A percentile compares a stretch with the other conserved stretches of the same genome.
Conservation (phyloP, 31 red algal species). For the Odonthalia washingtoniensis region DNA sequence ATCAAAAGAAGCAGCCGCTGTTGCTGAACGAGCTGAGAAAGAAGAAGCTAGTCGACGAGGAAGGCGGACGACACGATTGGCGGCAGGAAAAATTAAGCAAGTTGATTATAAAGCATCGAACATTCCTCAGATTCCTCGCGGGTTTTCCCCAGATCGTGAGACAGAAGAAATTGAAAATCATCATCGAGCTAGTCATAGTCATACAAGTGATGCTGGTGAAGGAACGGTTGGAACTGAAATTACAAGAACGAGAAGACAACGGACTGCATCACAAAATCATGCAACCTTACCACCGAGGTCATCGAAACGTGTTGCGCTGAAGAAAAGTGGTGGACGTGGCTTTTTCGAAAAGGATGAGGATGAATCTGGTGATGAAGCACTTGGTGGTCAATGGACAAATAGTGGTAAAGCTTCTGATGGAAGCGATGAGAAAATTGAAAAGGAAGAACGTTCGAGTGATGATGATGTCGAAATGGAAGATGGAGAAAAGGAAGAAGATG, state of each 20-base stretch:
- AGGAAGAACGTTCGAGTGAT: not conserved
- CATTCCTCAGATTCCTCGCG: constrained; percentile 36
- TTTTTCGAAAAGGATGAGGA: not conserved
- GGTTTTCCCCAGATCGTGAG: constrained; percentile 54
- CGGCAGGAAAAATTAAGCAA: constrained; percentile 76
- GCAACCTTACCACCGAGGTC: not conserved
- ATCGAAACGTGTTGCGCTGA: constrained; percentile 5
- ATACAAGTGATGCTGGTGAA: constrained; percentile 35
- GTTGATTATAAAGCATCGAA: constrained; percentile 74
- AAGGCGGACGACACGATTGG: constrained; percentile 64
- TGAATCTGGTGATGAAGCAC: constrained; percentile 6
- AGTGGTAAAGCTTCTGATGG: constrained; percentile 18
- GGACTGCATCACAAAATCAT: not conserved
- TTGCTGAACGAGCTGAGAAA: constrained; percentile 73
- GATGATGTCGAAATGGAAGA: not conserved
- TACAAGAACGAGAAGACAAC: not conserved
- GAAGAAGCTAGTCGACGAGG: constrained; percentile 67
- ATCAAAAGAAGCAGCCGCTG: constrained; percentile 67
- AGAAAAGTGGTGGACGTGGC: not conserved
- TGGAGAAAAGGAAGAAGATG: not conserved
- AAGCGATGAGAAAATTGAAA: not conserved
- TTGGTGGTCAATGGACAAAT: constrained; percentile 19
- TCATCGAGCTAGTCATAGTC: constrained; percentile 21
- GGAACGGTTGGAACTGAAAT: constrained; percentile 9
- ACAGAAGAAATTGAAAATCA: constrained; percentile 45